These are phyloP conservation scores for Termitomyces sp. DNA, from an alignment of 768 basidiomycete species.

Conservation along the genomic window DNA sequence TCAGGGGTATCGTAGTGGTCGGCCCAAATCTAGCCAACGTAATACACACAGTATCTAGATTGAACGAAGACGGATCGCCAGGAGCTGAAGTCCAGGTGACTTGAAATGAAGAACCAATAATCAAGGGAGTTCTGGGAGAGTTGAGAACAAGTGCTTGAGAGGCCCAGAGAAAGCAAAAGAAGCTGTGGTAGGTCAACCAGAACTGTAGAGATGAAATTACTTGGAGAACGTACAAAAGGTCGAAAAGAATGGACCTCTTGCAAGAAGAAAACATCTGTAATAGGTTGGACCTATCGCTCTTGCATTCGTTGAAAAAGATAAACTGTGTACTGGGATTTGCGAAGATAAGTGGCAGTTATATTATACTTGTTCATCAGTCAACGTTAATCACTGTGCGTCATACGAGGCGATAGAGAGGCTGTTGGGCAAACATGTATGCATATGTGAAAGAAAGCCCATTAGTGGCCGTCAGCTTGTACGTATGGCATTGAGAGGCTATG, in stretches of 20 bases:
- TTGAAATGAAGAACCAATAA: background rate
- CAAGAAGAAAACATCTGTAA: conserved; percentile 3
- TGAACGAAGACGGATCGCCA: conserved; percentile 1
- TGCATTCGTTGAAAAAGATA: background rate
- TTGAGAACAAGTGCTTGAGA: conserved; percentile 2
- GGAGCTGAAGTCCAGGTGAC: conserved; percentile 3
- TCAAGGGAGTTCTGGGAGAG: background rate
- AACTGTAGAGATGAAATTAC: background rate
- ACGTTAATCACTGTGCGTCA: background rate
- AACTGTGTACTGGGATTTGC: background rate
- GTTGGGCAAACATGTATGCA: background rate
- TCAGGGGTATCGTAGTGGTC: background rate
- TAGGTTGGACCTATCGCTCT: background rate
- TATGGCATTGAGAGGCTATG: background rate
- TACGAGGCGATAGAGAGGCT: background rate
- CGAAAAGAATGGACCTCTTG: background rate
- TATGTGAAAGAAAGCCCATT: background rate
- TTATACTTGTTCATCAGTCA: conserved; percentile 4
- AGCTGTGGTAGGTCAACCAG: background rate
- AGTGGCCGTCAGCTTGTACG: background rate
- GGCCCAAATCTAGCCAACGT: background rate
- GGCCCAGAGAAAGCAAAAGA: background rate
- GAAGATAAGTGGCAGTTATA: background rate
- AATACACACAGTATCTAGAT: background rate
- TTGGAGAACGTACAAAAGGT: background rate